These are phyloP conservation scores for Saussurea involucrata DNA, from an alignment of 129 eudicot genomes.

Conservation along the genomic window DNA sequence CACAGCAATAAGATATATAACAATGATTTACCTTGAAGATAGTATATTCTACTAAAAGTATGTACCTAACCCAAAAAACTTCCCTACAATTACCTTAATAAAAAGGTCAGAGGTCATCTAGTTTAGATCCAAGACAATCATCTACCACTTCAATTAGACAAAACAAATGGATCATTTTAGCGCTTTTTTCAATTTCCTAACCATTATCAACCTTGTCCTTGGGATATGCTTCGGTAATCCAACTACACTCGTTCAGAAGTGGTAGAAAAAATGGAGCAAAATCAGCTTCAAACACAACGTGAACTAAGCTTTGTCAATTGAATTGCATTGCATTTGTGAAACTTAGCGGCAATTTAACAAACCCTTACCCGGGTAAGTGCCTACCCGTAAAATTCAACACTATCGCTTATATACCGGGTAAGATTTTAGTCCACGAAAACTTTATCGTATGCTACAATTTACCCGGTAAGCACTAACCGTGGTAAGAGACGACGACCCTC, in stretches of 20 bases:
- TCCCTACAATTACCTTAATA: constrained; percentile 49
- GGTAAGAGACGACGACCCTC: too few relatives aligned
- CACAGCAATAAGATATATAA: too few relatives aligned
- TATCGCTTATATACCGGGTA: too few relatives aligned
- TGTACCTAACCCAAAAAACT: constrained; percentile 88
- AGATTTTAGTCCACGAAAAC: too few relatives aligned
- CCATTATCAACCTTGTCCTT: not conserved
- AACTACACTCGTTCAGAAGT: not conserved
- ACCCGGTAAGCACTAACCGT: too few relatives aligned
- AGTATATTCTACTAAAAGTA: too few relatives aligned
- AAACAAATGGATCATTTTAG: not conserved
- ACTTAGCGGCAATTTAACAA: too few relatives aligned
- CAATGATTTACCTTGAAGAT: too few relatives aligned
- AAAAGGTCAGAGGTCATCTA: not conserved
- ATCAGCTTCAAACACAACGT: not conserved
- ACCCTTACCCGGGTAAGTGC: too few relatives aligned
- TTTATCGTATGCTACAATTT: too few relatives aligned
- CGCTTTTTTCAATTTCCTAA: not conserved
- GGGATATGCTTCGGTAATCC: not conserved
- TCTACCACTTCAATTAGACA: not conserved
- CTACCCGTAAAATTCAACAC: too few relatives aligned
- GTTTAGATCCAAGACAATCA: not conserved
- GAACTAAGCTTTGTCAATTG: not conserved
- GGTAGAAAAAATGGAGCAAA: not conserved
- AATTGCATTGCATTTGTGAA: not conserved